Conservation (phyloP, 2,329 filamentous ascomycete genomes). For the Ascosphaera acerosa region DNA sequence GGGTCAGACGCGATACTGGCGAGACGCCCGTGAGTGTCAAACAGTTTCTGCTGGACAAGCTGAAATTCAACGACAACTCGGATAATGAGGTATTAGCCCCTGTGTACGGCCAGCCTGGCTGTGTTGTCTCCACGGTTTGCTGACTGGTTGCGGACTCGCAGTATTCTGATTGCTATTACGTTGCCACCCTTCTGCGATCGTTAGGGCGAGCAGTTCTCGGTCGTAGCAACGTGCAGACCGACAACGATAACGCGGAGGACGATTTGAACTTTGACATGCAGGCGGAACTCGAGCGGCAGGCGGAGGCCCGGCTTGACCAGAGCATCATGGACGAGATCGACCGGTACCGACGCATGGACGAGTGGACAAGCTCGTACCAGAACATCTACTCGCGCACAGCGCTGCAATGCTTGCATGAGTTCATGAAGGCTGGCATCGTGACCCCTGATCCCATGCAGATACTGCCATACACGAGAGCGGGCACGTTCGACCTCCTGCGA, state of each 20-base stretch:
- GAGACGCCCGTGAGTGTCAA: conserved; percentile 58
- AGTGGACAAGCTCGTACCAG: conserved; percentile 40
- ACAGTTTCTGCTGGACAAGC: conserved; percentile 62
- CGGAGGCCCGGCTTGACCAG: conserved; percentile 29
- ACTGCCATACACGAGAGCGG: conserved; percentile 32
- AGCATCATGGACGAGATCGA: conserved; percentile 36
- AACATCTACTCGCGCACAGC: conserved; percentile 37
- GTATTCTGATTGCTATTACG: conserved; percentile 73
- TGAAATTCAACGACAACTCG: conserved; percentile 85
- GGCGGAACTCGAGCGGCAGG: conserved; percentile 23
- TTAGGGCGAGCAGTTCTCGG: conserved; percentile 30
- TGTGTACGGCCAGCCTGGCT: conserved; percentile 1
- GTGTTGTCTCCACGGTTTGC: not conserved
- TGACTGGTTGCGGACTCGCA: conserved; percentile 9
- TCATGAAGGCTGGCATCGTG: conserved; percentile 28
- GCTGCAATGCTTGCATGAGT: conserved; percentile 30
- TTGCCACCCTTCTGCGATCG: conserved; percentile 49
- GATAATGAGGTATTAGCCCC: conserved; percentile 35
- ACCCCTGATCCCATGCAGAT: conserved; percentile 30
- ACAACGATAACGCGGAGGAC: conserved; percentile 15
- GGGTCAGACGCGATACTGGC: conserved; percentile 47
- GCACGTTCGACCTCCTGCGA: conserved; percentile 34
- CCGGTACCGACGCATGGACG: conserved; percentile 36
- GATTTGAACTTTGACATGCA: conserved; percentile 22
- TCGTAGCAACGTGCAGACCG: conserved; percentile 6